Evolutionary conservation across 2,329 filamentous ascomycete genomes (phyloP).

Genomic region (Botrytis pseudocinerea): DNA sequence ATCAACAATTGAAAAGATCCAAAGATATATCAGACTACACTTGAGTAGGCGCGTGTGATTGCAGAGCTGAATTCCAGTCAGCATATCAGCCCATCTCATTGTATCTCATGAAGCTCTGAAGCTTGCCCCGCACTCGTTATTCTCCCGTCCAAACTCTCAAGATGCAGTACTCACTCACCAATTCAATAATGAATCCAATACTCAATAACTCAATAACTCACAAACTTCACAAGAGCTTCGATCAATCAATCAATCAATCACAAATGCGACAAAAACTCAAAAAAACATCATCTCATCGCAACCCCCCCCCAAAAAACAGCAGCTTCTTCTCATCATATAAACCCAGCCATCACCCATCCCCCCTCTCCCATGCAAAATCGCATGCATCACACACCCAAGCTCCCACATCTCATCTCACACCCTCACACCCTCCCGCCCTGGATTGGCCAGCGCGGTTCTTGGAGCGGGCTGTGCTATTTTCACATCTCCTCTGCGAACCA

Average conservation of each 20-base stretch:
- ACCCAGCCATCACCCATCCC: neutral
- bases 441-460: slow-evolving; percentile 14
- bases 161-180: neutral
- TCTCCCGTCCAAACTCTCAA: neutral
- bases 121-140: slow-evolving; percentile 15
- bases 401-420: neutral
- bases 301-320: neutral
- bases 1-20: neutral
- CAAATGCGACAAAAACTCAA: neutral
- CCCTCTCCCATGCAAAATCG: neutral
- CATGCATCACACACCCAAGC: slow-evolving; percentile 3
- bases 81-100: slow-evolving; percentile 2
- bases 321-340: slow-evolving; percentile 8
- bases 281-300: neutral
- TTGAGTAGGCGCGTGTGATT: neutral
- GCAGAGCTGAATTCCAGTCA: slow-evolving; percentile 12
- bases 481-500: neutral
- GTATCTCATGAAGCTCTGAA: slow-evolving; percentile 3
- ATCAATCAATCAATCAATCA: neutral
- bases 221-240: neutral
- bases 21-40: neutral
- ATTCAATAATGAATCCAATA: neutral
- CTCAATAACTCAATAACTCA: neutral
- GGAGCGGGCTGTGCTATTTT: slow-evolving; percentile 12
- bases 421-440: neutral